phyloP scores from a whole-genome alignment of 805 yeast species.

The Candida gorgasii region DNA sequence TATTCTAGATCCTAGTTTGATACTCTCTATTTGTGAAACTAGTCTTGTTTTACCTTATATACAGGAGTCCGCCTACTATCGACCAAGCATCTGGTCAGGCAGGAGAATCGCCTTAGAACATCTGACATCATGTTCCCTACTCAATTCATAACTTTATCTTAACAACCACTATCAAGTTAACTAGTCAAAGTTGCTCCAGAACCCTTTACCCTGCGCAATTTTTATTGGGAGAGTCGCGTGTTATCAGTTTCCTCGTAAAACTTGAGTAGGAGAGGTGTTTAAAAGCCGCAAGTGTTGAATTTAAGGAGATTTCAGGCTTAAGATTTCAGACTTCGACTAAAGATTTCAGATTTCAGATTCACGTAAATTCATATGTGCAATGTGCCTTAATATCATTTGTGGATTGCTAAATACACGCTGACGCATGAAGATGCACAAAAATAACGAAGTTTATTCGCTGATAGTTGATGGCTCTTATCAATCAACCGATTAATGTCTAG shows the following conservation, averaged over 20 bases:
- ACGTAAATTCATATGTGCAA: neutral
- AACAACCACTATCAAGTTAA: neutral
- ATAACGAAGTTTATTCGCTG: too few species aligned
- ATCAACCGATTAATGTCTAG: too few species aligned
- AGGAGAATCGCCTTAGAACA: neutral
- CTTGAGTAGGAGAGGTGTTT: neutral
- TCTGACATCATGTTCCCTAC: too few species aligned
- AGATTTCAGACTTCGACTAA: neutral
- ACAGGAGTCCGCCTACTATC: too few species aligned
- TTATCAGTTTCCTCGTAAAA: neutral
- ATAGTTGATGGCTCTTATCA: too few species aligned
- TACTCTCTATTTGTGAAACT: neutral
- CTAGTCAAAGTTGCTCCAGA: neutral
- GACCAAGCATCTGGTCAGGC: too few species aligned
- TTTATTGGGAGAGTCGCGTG: neutral
- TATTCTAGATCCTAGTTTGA: neutral
- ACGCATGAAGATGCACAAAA: too few species aligned
- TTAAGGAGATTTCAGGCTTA: neutral
- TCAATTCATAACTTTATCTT: neutral
- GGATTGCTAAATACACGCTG: too few species aligned
- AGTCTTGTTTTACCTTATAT: too few species aligned
- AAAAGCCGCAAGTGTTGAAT: neutral
- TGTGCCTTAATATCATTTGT: neutral
- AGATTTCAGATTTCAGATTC: neutral
- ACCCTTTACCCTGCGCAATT: neutral